These are phyloP conservation scores for Hirschfeldia incana DNA, from an alignment of 345 rosid species.

Conservation along the genomic window DNA sequence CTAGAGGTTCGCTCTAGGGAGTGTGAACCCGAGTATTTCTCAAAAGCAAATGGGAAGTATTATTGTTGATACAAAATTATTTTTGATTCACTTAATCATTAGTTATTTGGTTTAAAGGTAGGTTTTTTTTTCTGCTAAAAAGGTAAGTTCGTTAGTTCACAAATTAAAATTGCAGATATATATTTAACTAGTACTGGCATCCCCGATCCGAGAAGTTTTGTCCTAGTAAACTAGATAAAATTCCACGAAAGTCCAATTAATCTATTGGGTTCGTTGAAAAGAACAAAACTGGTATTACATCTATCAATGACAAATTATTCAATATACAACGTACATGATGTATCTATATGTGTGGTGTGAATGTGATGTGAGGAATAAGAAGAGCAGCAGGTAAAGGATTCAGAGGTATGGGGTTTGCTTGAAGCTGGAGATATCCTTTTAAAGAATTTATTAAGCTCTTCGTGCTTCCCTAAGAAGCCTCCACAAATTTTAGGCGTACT, in stretches of 20 bases:
- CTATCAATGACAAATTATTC: slow-evolving; percentile 19
- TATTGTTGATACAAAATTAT: not conserved
- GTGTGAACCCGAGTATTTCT: no score
- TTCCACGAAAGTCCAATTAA: slow-evolving; percentile 24
- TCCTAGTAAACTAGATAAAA: slow-evolving; percentile 12
- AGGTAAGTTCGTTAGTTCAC: not conserved
- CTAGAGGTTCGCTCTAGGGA: no score
- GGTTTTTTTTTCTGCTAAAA: no score
- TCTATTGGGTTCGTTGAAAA: slow-evolving; percentile 20
- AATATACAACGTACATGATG: not conserved
- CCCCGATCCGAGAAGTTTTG: slow-evolving; percentile 15
- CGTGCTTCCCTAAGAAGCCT: slow-evolving; percentile 25
- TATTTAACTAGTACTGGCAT: not conserved
- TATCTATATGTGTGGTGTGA: not conserved
- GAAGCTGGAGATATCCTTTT: slow-evolving; percentile 37
- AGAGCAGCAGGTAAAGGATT: slow-evolving; percentile 42
- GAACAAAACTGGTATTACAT: slow-evolving; percentile 33
- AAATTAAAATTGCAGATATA: not conserved
- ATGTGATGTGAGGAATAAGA: slow-evolving; percentile 27
- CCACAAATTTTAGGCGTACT: slow-evolving; percentile 19
- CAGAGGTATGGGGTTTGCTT: slow-evolving; percentile 45
- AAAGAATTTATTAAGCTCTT: slow-evolving; percentile 12
- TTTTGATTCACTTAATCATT: not conserved
- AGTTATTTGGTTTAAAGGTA: not conserved
- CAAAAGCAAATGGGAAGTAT: not conserved